Percentiles rank a stretch among this genome's conserved stretches.
Evolutionary conservation across 495 filamentous ascomycete species (phyloP).

Genomic region (Talaromyces trachyspermus): DNA sequence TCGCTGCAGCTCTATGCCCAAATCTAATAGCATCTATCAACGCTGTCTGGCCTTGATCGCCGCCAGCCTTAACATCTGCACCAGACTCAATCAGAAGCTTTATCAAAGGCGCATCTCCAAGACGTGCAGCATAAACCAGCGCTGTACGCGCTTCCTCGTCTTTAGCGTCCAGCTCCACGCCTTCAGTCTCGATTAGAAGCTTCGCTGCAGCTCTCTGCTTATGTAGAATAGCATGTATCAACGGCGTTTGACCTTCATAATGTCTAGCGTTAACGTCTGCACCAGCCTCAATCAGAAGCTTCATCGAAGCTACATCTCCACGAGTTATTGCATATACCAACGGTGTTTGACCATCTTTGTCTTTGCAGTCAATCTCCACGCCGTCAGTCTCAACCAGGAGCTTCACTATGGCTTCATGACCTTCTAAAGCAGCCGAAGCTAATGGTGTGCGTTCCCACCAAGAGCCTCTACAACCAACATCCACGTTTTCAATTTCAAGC

Average conservation of each 20-base stretch:
- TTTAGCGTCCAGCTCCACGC: slow-evolving; percentile 15
- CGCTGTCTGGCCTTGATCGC: too few relatives aligned
- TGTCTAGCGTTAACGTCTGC: too few relatives aligned
- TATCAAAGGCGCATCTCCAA: too few relatives aligned
- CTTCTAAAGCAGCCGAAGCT: slow-evolving; percentile 9
- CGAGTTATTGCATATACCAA: background rate
- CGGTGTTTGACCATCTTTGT: slow-evolving; percentile 14
- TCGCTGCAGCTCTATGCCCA: slow-evolving; percentile 12
- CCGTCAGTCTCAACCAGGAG: slow-evolving; percentile 11
- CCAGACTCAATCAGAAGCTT: too few relatives aligned
- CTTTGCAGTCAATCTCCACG: slow-evolving; percentile 9
- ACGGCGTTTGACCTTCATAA: too few relatives aligned
- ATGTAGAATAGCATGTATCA: slow-evolving; percentile 6
- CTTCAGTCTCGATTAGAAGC: slow-evolving; percentile 12
- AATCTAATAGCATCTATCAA: slow-evolving; percentile 8
- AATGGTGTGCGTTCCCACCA: slow-evolving; percentile 10
- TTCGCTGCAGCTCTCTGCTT: slow-evolving; percentile 12
- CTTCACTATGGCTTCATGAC: slow-evolving; percentile 8
- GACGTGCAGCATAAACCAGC: background rate
- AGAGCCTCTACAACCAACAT: slow-evolving; percentile 11
- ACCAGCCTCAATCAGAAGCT: too few relatives aligned
- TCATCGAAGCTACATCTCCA: too few relatives aligned
- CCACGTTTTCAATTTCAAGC: slow-evolving; percentile 13
- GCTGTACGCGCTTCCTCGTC: slow-evolving; percentile 10
- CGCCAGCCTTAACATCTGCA: too few relatives aligned